phyloP scores from a whole-genome alignment of 306 rosid genomes.

The Boehmeria nivea region DNA sequence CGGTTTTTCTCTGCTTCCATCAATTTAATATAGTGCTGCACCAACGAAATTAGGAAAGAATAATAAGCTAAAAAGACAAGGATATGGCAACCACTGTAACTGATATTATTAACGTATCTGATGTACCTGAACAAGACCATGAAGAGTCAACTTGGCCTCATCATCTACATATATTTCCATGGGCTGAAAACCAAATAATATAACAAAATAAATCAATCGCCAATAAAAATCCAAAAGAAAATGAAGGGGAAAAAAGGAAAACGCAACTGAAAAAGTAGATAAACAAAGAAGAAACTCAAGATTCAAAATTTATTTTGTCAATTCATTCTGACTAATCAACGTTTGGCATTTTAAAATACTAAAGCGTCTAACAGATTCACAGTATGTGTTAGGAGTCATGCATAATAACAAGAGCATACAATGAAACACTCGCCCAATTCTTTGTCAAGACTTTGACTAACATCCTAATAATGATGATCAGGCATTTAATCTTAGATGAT shows the following conservation, averaged over 20 bases:
- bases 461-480: neutral
- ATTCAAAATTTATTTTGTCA: neutral
- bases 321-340: neutral
- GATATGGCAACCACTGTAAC: too few relatives aligned
- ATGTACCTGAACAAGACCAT: slow-evolving; percentile 44
- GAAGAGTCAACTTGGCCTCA: slow-evolving; percentile 77
- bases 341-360: neutral
- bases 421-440: too few relatives aligned
- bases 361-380: neutral
- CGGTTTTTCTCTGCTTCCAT: slow-evolving; percentile 65
- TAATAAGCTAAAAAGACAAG: too few relatives aligned
- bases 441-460: neutral
- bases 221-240: neutral
- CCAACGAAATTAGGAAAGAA: too few relatives aligned
- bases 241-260: neutral
- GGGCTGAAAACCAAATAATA: slow-evolving; percentile 42
- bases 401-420: too few relatives aligned
- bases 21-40: slow-evolving; percentile 66
- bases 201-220: slow-evolving; percentile 2
- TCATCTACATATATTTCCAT: slow-evolving; percentile 79
- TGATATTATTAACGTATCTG: too few relatives aligned
- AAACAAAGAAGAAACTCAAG: neutral
- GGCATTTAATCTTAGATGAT: neutral
- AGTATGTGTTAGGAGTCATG: neutral
- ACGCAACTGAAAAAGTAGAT: neutral